These are phyloP conservation scores for Salix exigua DNA, from an alignment of 345 rosid species.

Conservation along the genomic window DNA sequence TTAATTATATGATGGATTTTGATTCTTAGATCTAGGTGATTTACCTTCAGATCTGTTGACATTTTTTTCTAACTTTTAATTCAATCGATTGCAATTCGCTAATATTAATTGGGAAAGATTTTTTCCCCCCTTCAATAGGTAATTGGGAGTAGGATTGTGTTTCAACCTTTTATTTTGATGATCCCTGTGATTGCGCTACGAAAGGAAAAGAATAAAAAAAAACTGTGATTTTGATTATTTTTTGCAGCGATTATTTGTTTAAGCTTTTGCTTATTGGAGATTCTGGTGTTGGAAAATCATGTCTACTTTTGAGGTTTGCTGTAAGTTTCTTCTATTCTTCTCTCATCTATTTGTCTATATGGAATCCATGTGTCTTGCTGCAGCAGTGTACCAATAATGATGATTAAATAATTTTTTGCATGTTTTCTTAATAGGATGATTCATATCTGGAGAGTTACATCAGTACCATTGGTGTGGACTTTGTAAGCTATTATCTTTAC, in stretches of 20 bases:
- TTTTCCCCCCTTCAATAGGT: neutral
- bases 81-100: neutral
- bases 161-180: neutral
- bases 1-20: neutral
- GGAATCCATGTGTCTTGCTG: neutral
- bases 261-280: constrained; percentile 37
- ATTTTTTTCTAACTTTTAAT: neutral
- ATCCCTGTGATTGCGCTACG: neutral
- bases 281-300: constrained; percentile 35
- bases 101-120: neutral
- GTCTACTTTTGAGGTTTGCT: constrained; percentile 32
- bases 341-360: too few species aligned
- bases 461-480: constrained; percentile 83
- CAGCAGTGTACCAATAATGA: neutral
- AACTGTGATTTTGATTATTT: neutral
- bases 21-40: constrained; percentile 29
- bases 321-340: constrained; percentile 16
- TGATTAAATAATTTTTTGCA: neutral
- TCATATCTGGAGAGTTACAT: constrained; percentile 79
- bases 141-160: neutral
- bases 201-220: neutral
- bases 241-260: constrained; percentile 33
- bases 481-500: constrained; percentile 38
- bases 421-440: constrained; percentile 50
- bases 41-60: constrained; percentile 26